A percentile compares a stretch with the other conserved stretches of the same genome.
phyloP scores from a whole-genome alignment of 2,329 filamentous ascomycete species.

The Diaporthe citrichinensis region DNA sequence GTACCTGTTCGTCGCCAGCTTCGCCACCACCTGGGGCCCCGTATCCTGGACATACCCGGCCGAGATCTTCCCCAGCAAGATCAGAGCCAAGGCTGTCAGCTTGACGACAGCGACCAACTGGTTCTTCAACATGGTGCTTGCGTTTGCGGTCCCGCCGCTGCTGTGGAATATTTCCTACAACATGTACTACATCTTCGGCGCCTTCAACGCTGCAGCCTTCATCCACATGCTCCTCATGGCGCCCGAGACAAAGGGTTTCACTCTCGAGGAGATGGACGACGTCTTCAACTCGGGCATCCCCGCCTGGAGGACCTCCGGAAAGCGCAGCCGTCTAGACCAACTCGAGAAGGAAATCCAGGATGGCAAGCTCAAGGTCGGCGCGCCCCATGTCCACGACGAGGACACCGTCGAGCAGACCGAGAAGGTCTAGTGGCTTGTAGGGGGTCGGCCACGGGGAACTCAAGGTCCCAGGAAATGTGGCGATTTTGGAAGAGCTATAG shows the following conservation, averaged over 20 bases:
- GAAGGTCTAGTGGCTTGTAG: constrained; percentile 6
- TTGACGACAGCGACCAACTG: constrained; percentile 57
- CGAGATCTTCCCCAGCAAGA: constrained; percentile 60
- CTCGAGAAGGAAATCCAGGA: constrained; percentile 63
- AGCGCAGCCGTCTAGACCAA: constrained; percentile 61
- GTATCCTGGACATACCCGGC: constrained; percentile 64
- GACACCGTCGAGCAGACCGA: constrained; percentile 10
- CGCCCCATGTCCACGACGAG: not conserved
- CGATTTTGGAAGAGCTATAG: not conserved
- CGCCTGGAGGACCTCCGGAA: constrained; percentile 66
- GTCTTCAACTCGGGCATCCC: constrained; percentile 75
- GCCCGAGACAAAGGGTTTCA: constrained; percentile 79
- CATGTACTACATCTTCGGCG: constrained; percentile 82
- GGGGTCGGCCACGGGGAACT: not conserved
- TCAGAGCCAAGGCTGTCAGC: constrained; percentile 61
- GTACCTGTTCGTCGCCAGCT: constrained; percentile 80
- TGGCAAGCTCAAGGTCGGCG: constrained; percentile 58
- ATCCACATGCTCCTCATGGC: constrained; percentile 76
- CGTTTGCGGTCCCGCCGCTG: constrained; percentile 65
- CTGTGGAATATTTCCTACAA: constrained; percentile 67
- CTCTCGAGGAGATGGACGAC: constrained; percentile 82
- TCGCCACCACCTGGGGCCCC: constrained; percentile 69
- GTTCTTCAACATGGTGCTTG: constrained; percentile 68
- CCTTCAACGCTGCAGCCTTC: constrained; percentile 78
- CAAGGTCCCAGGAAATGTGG: not conserved